Percentiles rank a stretch among this genome's conserved stretches.
These are phyloP conservation scores for Paramyrothecium roridum DNA, from an alignment of 2,329 filamentous ascomycete genomes.

Conservation along the genomic window DNA sequence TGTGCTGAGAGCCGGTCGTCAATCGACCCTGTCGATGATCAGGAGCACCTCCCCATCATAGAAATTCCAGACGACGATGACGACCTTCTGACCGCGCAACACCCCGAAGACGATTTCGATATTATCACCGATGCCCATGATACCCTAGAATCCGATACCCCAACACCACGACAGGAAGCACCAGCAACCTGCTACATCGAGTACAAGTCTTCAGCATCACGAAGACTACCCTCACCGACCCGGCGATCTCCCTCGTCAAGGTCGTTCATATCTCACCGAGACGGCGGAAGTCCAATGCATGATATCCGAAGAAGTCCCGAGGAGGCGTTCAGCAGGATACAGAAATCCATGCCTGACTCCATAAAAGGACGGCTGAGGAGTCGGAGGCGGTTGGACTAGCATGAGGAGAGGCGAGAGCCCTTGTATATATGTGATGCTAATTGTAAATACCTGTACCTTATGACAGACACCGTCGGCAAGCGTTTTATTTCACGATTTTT, in stretches of 20 bases:
- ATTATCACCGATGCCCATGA: slow-evolving; percentile 27
- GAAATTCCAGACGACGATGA: slow-evolving; percentile 29
- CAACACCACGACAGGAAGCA: slow-evolving; percentile 37
- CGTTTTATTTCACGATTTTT: background rate
- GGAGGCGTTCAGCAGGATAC: slow-evolving; percentile 42
- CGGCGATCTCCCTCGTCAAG: slow-evolving; percentile 29
- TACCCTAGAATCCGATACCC: slow-evolving; percentile 39
- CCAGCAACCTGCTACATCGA: slow-evolving; percentile 33
- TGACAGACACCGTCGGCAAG: slow-evolving; percentile 21
- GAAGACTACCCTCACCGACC: slow-evolving; percentile 29
- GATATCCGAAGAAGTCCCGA: slow-evolving; percentile 43
- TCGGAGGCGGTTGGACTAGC: slow-evolving; percentile 38
- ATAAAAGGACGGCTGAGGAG: slow-evolving; percentile 36
- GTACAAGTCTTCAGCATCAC: slow-evolving; percentile 25
- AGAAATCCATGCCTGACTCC: slow-evolving; percentile 41
- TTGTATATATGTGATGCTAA: slow-evolving; percentile 37
- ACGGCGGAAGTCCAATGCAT: slow-evolving; percentile 14
- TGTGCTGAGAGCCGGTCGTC: slow-evolving; percentile 35
- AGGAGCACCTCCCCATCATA: slow-evolving; percentile 24
- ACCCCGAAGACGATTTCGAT: slow-evolving; percentile 32
- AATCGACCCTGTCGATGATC: slow-evolving; percentile 25
- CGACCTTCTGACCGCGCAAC: slow-evolving; percentile 34
- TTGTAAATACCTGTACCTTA: slow-evolving; percentile 35
- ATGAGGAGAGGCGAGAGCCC: slow-evolving; percentile 21
- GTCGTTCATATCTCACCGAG: slow-evolving; percentile 24